Evolutionary conservation across 208 protist species (phyloP).

Genomic region (Leishmania aethiopica): DNA sequence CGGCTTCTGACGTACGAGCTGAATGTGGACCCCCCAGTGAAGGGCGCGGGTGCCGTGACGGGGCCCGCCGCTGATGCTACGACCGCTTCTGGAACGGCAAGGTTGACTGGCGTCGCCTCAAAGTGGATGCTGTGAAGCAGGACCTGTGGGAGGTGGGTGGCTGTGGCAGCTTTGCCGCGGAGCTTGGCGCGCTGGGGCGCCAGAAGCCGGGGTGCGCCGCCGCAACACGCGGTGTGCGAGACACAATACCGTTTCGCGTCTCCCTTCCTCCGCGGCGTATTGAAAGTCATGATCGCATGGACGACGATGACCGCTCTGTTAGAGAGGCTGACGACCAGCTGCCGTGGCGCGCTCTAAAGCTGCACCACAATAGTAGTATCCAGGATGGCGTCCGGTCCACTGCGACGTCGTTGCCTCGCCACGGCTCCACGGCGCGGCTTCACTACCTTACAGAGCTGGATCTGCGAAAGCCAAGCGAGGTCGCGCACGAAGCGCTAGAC

Average conservation of each 20-base stretch:
- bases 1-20: background rate
- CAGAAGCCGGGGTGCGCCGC: background rate
- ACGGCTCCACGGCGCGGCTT: background rate
- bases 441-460: conserved; percentile 4
- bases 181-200: background rate
- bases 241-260: conserved; percentile 30
- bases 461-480: conserved; percentile 1
- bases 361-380: conserved; percentile 1
- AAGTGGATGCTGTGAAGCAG: background rate
- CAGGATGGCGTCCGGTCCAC: conserved; percentile 2
- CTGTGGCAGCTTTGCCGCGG: background rate
- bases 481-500: background rate
- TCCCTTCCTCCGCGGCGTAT: conserved; percentile 19
- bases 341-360: conserved; percentile 22
- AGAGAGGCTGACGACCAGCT: background rate
- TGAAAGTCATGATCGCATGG: conserved; percentile 2
- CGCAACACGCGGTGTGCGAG: conserved; percentile 8
- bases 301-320: background rate
- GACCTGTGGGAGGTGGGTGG: background rate
- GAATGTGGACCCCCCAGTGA: background rate
- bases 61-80: background rate
- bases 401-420: background rate
- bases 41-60: background rate
- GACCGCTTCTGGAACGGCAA: background rate
- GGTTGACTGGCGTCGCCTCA: background rate